These are phyloP conservation scores for Aspergillus sergii DNA, from an alignment of 2,329 filamentous ascomycete species.

Conservation along the genomic window DNA sequence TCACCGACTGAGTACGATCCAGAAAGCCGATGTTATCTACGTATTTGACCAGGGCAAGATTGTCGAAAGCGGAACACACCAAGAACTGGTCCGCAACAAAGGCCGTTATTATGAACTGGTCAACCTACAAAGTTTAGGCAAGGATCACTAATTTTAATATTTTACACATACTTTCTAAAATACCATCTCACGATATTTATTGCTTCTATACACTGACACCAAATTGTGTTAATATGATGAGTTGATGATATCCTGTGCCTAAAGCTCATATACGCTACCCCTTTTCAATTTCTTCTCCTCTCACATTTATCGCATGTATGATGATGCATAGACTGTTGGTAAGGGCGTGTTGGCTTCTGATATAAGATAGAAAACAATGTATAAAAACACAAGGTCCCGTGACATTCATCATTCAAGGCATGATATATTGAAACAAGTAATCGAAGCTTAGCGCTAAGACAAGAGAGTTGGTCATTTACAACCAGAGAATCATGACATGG, in stretches of 20 bases:
- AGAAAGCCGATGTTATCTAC: conserved; percentile 92
- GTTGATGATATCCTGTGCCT: neutral
- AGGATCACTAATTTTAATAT: conserved; percentile 40
- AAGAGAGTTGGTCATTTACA: neutral
- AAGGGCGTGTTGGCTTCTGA: neutral
- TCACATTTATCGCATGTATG: neutral
- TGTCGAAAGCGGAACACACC: conserved; percentile 81
- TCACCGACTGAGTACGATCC: conserved; percentile 87
- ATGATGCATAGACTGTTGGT: neutral
- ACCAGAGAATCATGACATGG: too few relatives aligned
- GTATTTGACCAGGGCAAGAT: conserved; percentile 91
- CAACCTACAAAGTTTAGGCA: conserved; percentile 76
- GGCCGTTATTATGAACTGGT: conserved; percentile 79
- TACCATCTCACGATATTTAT: conserved; percentile 1
- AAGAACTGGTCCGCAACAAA: conserved; percentile 68
- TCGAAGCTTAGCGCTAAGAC: neutral
- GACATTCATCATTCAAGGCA: neutral
- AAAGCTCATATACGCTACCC: neutral
- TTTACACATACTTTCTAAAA: conserved; percentile 5
- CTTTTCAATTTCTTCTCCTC: neutral
- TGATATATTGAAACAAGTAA: neutral
- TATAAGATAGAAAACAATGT: neutral
- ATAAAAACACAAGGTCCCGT: neutral
- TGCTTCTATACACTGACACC: conserved; percentile 19
- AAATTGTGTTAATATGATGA: neutral